Conservation (phyloP, 192 early-diverging fungal species). For the Backusella morwellensis region DNA sequence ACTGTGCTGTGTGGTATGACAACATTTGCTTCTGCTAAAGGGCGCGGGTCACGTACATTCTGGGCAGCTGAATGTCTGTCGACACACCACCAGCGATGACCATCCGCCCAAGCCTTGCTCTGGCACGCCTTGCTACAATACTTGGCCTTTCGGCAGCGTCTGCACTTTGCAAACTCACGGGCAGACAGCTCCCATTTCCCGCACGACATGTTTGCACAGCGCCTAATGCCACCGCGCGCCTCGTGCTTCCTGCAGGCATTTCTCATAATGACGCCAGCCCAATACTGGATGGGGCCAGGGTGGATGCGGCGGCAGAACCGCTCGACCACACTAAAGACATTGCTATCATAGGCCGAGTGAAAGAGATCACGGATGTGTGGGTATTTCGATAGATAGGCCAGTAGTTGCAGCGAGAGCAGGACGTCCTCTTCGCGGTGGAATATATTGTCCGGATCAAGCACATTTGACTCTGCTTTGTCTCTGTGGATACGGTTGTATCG, state of each 20-base stretch:
- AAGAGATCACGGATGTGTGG: slow-evolving; percentile 70
- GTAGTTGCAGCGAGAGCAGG: slow-evolving; percentile 79
- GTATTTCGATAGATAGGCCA: slow-evolving; percentile 90
- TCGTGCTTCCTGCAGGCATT: slow-evolving; percentile 81
- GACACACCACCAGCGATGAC: slow-evolving; percentile 81
- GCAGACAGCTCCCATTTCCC: slow-evolving; percentile 73
- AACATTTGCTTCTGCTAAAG: not conserved
- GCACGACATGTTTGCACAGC: slow-evolving; percentile 77
- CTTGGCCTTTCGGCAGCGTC: slow-evolving; percentile 80
- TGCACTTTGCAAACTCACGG: slow-evolving; percentile 85
- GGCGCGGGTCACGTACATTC: not conserved
- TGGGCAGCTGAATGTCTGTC: slow-evolving; percentile 35
- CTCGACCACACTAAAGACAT: slow-evolving; percentile 77
- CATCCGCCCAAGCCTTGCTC: slow-evolving; percentile 73
- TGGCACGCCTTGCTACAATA: slow-evolving; percentile 84
- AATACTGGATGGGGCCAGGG: slow-evolving; percentile 65
- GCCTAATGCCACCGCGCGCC: slow-evolving; percentile 61
- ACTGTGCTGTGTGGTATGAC: not conserved
- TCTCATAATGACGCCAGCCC: slow-evolving; percentile 77
- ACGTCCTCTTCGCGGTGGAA: slow-evolving; percentile 83
- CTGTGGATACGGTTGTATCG: slow-evolving; percentile 18
- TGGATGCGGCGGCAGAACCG: slow-evolving; percentile 68
- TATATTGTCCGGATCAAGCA: slow-evolving; percentile 16
- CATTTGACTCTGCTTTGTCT: slow-evolving; percentile 15
- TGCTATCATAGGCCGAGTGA: slow-evolving; percentile 45